These are phyloP conservation scores for Neoscytalidium dimidiatum DNA, from an alignment of 2,329 filamentous ascomycete genomes.

Conservation along the genomic window DNA sequence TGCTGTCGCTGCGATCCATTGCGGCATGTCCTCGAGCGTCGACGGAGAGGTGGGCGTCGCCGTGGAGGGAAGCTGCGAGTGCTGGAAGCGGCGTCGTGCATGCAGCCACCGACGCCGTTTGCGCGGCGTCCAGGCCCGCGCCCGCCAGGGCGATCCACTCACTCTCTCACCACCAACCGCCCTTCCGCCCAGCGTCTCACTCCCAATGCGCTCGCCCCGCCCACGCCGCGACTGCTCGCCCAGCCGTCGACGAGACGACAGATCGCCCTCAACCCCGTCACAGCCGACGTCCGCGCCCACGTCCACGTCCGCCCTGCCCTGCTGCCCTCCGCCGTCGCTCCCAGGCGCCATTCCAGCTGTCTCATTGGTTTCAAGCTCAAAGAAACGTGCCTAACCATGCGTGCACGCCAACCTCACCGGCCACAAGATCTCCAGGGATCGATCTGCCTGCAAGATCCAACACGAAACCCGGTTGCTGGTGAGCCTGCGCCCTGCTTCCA, in stretches of 20 bases:
- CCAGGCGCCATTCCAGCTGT: not conserved
- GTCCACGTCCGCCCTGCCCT: not conserved
- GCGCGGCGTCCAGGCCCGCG: slow-evolving; percentile 2
- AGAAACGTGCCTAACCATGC: slow-evolving; percentile 20
- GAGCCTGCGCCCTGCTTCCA: not conserved
- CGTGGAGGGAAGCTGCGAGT: slow-evolving; percentile 1
- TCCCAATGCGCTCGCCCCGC: not conserved
- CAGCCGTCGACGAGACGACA: not conserved
- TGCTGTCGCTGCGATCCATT: slow-evolving; percentile 3
- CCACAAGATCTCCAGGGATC: slow-evolving; percentile 19
- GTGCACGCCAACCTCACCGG: slow-evolving; percentile 5
- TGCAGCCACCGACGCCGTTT: slow-evolving; percentile 11
- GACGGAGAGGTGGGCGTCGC: slow-evolving; percentile 2
- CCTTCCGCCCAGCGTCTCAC: not conserved
- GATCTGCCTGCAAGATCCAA: slow-evolving; percentile 17
- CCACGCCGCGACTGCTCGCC: not conserved
- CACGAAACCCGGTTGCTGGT: slow-evolving; percentile 15
- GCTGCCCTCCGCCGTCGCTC: not conserved
- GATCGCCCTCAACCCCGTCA: not conserved
- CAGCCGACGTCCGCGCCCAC: not conserved
- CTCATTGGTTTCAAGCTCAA: slow-evolving; percentile 16
- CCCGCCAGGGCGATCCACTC: not conserved
- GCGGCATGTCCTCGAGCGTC: slow-evolving; percentile 5
- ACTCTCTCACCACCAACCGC: not conserved
- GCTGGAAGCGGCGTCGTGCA: slow-evolving; percentile 10